Base-by-base conservation (phyloP, 2,329 filamentous ascomycete genomes). In the Trichoderma asperellum region DNA sequence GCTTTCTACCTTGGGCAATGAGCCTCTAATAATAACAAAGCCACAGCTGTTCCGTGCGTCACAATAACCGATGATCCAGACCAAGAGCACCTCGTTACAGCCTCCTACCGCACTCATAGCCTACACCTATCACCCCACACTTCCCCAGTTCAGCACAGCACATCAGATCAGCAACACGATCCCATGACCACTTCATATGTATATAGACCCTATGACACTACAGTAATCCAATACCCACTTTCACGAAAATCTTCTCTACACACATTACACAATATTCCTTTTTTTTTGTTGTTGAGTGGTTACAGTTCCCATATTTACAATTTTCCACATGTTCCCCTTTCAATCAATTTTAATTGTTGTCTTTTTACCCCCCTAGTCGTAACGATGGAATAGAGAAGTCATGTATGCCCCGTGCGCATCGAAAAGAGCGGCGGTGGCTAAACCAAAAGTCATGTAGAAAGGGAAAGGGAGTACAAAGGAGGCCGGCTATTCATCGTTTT, bases 361-460 rank as follows among this genome's bases (percentile, higher is more conserved):
- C 67, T 74, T 73, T 73, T 72, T 74, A 68, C 70, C 71, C 70
- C 74, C 71, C 68, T 68, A 75, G 71, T 75, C 72, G 73, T 75
- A 74, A 76, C 68, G 78, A 79, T 73, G 79, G 77, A 79, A 81
- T 81, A 81, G 79, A 79, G 75, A 79, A 78, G 73, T 80, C 79
- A 80, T 81, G 78, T 81, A 81, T 76, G 79, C 77, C 76, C 76
- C 76, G 74, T 74, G 73, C 71, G 73, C 72, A 76, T 77, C 64
- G 52, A 57, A 59, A 70, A 52, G 73, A 74, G 74, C 74, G 75
- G 76, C 76, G 75, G 75, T 73, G 77, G 79, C 76, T 72, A 76
- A 56, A 71, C 71, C 73, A 79, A 80, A 81, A 81, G 72, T 81
- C 79, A 81, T 81, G 79, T 81, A 81, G 79, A 80, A 76, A 79